A percentile compares a stretch with the other conserved stretches of the same genome.
These are phyloP conservation scores for Lyophyllum decastes DNA, from an alignment of 768 basidiomycete genomes.

Conservation along the genomic window DNA sequence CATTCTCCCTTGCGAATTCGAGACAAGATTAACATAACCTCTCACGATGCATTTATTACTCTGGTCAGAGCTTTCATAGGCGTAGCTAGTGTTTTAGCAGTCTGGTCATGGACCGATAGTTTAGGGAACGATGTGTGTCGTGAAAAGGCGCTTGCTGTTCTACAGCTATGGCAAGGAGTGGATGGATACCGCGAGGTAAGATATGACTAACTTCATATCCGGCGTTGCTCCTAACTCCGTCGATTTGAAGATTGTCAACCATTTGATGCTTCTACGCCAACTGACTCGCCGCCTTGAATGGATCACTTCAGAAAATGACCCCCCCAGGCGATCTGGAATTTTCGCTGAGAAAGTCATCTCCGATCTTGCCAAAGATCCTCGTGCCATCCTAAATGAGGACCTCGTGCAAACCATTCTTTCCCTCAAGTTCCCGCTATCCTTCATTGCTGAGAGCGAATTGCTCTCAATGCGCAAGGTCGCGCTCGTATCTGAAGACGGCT, in stretches of 20 bases:
- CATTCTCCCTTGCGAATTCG: conserved; percentile 42
- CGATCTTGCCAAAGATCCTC: conserved; percentile 61
- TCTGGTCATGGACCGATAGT: conserved; percentile 82
- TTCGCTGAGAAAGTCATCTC: conserved; percentile 70
- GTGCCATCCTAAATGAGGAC: conserved; percentile 57
- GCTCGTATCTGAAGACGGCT: conserved; percentile 67
- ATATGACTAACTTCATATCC: not conserved
- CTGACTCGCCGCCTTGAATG: conserved; percentile 72
- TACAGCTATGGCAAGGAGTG: conserved; percentile 65
- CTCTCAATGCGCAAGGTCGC: conserved; percentile 62
- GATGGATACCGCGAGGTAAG: conserved; percentile 75
- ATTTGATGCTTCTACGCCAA: conserved; percentile 70
- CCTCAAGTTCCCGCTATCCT: conserved; percentile 59
- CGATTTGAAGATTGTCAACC: conserved; percentile 64
- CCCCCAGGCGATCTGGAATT: conserved; percentile 63
- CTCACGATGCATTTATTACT: conserved; percentile 61
- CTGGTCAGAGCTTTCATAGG: conserved; percentile 72
- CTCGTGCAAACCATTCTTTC: conserved; percentile 60
- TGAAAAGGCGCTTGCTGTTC: conserved; percentile 60
- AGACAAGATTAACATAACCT: conserved; percentile 23
- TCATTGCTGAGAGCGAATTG: conserved; percentile 62
- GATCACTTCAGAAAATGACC: conserved; percentile 63
- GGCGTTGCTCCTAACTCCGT: conserved; percentile 11
- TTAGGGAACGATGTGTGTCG: conserved; percentile 64
- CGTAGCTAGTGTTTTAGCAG: conserved; percentile 64